phyloP scores from a whole-genome alignment of 2,329 filamentous ascomycete genomes.

The Lecanosticta acicola region DNA sequence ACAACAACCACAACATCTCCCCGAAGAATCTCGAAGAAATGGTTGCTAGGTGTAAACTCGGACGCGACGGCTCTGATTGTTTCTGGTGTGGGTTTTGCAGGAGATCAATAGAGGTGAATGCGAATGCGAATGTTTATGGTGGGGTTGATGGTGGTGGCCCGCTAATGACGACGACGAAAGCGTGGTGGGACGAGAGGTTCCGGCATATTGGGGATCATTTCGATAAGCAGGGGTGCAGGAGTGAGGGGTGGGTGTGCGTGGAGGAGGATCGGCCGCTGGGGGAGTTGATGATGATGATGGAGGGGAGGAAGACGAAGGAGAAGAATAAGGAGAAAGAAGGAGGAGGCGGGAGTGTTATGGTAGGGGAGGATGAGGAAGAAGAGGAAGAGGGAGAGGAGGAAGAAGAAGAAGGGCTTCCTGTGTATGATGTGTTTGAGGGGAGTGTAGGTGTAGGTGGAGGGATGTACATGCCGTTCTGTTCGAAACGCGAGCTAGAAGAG shows the following conservation, averaged over 20 bases:
- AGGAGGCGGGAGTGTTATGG: background rate
- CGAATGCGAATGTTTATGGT: too few species aligned
- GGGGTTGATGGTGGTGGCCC: too few species aligned
- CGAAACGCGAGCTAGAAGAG: background rate
- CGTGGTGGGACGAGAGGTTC: conserved; percentile 40
- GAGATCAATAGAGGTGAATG: conserved; percentile 43
- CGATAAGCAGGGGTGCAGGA: conserved; percentile 49
- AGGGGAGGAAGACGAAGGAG: too few species aligned
- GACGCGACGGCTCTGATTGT: conserved; percentile 56
- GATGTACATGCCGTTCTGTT: background rate
- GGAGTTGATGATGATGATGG: conserved; percentile 20
- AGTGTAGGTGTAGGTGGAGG: background rate
- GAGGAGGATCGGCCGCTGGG: conserved; percentile 34
- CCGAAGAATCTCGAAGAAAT: too few species aligned
- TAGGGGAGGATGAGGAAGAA: too few species aligned
- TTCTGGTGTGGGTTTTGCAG: conserved; percentile 90
- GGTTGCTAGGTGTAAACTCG: conserved; percentile 58
- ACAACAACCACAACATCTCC: too few species aligned
- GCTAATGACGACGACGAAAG: too few species aligned
- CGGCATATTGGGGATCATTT: conserved; percentile 75
- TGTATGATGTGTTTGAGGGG: background rate
- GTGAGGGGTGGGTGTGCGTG: conserved; percentile 52
- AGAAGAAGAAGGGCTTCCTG: conserved; percentile 4
- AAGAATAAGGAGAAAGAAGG: conserved; percentile 5
- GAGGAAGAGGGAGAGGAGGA: background rate